A percentile compares a stretch with the other conserved stretches of the same genome.
Evolutionary conservation across 1,284 basidiomycete genomes (phyloP).

Genomic region (Termitomyces sp.): DNA sequence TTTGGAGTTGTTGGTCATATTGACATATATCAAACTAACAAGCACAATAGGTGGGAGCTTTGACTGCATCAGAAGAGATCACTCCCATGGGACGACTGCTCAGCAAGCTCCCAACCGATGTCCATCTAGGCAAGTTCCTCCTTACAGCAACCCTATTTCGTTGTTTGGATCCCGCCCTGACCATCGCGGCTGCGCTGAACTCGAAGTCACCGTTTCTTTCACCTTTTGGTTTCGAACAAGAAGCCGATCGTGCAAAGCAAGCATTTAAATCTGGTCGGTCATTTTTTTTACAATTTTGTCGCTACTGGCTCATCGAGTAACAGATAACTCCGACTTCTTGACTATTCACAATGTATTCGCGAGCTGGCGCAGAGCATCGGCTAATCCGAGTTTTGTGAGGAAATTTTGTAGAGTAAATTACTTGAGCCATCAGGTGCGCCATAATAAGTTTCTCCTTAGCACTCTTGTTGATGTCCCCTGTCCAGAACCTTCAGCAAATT

Average conservation of each 20-base stretch:
- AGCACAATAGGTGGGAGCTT: slow-evolving; percentile 64
- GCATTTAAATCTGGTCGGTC: slow-evolving; percentile 72
- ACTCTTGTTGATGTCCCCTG: neutral
- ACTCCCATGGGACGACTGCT: slow-evolving; percentile 91
- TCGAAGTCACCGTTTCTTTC: slow-evolving; percentile 91
- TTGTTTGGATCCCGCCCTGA: slow-evolving; percentile 93
- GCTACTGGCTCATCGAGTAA: neutral
- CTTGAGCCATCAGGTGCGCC: slow-evolving; percentile 75
- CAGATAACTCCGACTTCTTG: slow-evolving; percentile 95
- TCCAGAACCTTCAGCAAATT: slow-evolving; percentile 88
- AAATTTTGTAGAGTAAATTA: slow-evolving; percentile 84
- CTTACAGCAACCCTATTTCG: slow-evolving; percentile 83
- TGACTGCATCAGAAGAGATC: slow-evolving; percentile 87
- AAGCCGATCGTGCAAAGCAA: slow-evolving; percentile 82
- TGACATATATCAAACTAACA: neutral
- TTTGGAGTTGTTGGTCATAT: slow-evolving; percentile 29
- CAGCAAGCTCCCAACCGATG: slow-evolving; percentile 92
- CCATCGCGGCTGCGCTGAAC: slow-evolving; percentile 90
- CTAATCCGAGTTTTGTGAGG: slow-evolving; percentile 55
- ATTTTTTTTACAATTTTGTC: neutral
- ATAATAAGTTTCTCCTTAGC: neutral
- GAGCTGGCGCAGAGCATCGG: slow-evolving; percentile 80
- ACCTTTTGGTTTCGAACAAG: slow-evolving; percentile 84
- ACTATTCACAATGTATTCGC: slow-evolving; percentile 90
- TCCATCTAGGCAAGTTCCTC: slow-evolving; percentile 94